Evolutionary conservation across 1,284 basidiomycete species (phyloP), one percentile per base, ranked within the genome.

Genomic region (Cryptococcus sp.): DNA sequence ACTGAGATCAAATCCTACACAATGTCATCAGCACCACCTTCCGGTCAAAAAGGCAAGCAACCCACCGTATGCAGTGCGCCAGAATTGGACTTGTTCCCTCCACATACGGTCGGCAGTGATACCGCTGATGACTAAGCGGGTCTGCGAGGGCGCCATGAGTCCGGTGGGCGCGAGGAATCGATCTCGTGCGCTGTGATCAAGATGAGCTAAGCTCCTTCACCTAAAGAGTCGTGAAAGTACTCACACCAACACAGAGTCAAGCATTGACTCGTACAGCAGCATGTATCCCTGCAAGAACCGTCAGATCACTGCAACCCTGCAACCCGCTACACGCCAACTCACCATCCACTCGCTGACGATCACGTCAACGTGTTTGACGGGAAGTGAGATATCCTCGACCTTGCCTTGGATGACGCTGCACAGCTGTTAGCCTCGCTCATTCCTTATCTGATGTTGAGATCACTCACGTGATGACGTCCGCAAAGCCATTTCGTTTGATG

Each of bases 311-410:
- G 40, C 8, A 16, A 41, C 17, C 25, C 2, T 22, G 47, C 31
- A 44, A 44, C 25, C 53, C 23, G 47, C 31, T 45, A 44, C 25
- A 55, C 23, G 47, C 3, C 3, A 17, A 62, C 74, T 64, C 59
- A 76, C 91, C 95, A 98, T 98, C 95, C 95, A 99, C 78, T 99
- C 95, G 31, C 90, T 93, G 51, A 98, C 83, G 73, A 99, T 93
- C 53, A 98, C 84, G 75, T 98, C 94, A 39, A 98, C 93, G 51
- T 90, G 83, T 16, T 85, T 82, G 3, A 90, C 87, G 0, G 78
- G 76, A 11, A 90, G 79, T 8, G 77, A 77, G 57, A 97, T 87
- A 44, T 93, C 86, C 77, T 97, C 94, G 3, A 97, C 84, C 76
- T 94, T 95, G 45, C 91, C 90, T 54, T 84, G 86, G 62, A 94